A percentile compares a stretch with the other conserved stretches of the same genome.
These are phyloP conservation scores for Cladosporium sp. DNA, from an alignment of 2,329 filamentous ascomycete species.

Conservation along the genomic window DNA sequence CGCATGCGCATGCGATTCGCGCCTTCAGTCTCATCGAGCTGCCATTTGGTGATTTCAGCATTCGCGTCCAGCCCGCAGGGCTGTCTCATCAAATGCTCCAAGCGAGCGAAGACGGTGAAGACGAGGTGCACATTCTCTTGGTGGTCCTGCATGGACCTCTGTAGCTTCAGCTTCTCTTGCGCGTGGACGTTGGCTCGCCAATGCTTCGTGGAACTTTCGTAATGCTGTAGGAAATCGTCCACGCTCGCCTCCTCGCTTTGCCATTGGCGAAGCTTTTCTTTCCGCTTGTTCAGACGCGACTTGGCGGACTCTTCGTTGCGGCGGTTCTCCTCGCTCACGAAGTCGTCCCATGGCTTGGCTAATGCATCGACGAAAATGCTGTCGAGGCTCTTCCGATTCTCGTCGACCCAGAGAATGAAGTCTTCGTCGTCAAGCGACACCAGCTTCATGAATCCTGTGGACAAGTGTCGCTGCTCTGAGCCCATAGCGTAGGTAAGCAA, in stretches of 20 bases:
- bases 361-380: conserved; percentile 76
- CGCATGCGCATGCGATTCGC: conserved; percentile 91
- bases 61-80: conserved; percentile 75
- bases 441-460: conserved; percentile 74
- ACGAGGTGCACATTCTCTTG: conserved; percentile 84
- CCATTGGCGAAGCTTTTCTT: conserved; percentile 80
- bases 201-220: conserved; percentile 79
- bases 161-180: conserved; percentile 87
- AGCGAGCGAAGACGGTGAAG: conserved; percentile 68
- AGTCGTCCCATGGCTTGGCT: conserved; percentile 82
- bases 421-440: conserved; percentile 85
- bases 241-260: conserved; percentile 62
- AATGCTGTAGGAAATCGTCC: conserved; percentile 71
- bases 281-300: conserved; percentile 66
- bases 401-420: conserved; percentile 84
- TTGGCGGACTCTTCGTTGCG: conserved; percentile 73
- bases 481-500: conserved; percentile 70
- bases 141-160: conserved; percentile 84
- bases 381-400: conserved; percentile 74
- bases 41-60: conserved; percentile 66
- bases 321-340: conserved; percentile 76
- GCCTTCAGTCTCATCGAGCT: conserved; percentile 91
- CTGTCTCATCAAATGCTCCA: conserved; percentile 72
- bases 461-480: conserved; percentile 66
- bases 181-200: conserved; percentile 97